These are phyloP conservation scores for Eucalyptus tenuipes DNA, from an alignment of 345 rosid species.

Conservation along the genomic window DNA sequence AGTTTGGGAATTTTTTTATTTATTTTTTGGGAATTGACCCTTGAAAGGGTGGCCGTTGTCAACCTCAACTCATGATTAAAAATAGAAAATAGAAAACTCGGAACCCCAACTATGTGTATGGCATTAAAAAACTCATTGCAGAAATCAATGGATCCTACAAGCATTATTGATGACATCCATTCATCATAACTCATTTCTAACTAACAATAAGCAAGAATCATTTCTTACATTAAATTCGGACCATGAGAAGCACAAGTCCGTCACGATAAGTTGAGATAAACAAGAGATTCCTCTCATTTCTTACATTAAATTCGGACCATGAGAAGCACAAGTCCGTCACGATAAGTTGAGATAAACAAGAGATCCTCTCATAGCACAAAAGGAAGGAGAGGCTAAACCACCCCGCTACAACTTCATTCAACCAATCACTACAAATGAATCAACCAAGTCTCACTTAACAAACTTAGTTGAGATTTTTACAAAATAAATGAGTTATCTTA, in stretches of 20 bases:
- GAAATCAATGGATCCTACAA: background rate
- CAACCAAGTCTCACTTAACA: background rate
- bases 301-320: no score
- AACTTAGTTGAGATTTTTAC: background rate
- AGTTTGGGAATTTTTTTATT: no score
- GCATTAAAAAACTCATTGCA: background rate
- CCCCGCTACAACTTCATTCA: background rate
- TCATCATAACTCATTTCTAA: background rate
- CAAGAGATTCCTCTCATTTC: background rate
- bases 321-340: background rate
- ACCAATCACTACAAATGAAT: background rate
- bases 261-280: background rate
- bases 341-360: background rate
- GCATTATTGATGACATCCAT: background rate
- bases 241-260: background rate
- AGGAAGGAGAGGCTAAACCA: no score
- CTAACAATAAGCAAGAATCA: background rate
- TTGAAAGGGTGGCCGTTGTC: background rate
- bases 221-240: background rate
- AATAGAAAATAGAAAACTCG: background rate
- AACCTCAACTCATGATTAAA: background rate
- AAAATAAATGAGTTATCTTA: background rate
- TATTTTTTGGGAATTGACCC: no score
- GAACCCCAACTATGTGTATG: background rate
- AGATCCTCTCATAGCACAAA: background rate